These are phyloP conservation scores for Porcisia hertigi DNA, from an alignment of 208 protist genomes.

Conservation along the genomic window DNA sequence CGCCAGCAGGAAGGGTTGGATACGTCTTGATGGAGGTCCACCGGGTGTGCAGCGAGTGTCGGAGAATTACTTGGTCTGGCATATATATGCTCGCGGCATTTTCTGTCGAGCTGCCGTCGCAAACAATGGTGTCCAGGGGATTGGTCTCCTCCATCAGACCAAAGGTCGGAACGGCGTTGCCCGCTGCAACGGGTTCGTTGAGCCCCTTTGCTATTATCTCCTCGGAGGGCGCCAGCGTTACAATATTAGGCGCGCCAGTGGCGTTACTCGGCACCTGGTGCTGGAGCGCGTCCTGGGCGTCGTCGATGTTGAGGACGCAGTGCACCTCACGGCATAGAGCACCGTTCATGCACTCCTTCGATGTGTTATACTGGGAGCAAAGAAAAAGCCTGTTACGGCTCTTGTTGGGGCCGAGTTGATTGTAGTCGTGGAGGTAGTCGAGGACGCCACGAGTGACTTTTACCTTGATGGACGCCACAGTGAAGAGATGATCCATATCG, in stretches of 20 bases:
- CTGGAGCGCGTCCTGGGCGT: conserved; percentile 51
- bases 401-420: conserved; percentile 78
- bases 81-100: conserved; percentile 27
- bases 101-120: conserved; percentile 9
- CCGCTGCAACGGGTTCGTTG: conserved; percentile 28
- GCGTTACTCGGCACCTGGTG: conserved; percentile 74
- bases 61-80: conserved; percentile 48
- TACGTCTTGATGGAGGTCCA: conserved; percentile 65
- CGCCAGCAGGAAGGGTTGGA: conserved; percentile 45
- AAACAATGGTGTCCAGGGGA: conserved; percentile 31
- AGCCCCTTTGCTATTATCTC: conserved; percentile 39
- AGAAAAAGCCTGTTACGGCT: conserved; percentile 73
- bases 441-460: conserved; percentile 67
- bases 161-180: conserved; percentile 12
- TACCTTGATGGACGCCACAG: conserved; percentile 54
- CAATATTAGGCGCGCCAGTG: conserved; percentile 53
- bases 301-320: conserved; percentile 50
- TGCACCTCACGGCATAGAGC: conserved; percentile 79
- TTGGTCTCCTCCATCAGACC: conserved; percentile 25
- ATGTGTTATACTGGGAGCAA: conserved; percentile 56
- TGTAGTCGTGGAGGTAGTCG: conserved; percentile 82
- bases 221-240: conserved; percentile 25
- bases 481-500: conserved; percentile 77
- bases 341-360: conserved; percentile 54
- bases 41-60: conserved; percentile 69